Conservation (phyloP, 192 early-diverging fungal species). For the Backusella westeae region DNA sequence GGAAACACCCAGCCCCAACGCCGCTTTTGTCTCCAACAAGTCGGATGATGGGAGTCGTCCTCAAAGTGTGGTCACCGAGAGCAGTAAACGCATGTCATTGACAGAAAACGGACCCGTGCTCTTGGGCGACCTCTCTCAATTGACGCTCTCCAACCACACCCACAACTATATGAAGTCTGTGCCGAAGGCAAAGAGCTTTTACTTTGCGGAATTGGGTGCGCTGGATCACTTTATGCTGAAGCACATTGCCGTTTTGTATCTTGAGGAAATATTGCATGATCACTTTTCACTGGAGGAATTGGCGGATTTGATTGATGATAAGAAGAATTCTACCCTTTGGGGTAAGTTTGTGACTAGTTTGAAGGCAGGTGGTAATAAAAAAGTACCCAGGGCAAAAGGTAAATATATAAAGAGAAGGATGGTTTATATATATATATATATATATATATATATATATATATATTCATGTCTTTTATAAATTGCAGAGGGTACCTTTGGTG, state of each 20-base stretch:
- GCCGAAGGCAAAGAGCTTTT: conserved; percentile 15
- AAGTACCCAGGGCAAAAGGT: conserved; percentile 51
- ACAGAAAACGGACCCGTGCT: neutral
- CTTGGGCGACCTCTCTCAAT: neutral
- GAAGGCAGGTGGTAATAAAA: conserved; percentile 53
- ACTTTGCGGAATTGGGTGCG: conserved; percentile 70
- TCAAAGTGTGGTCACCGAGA: neutral
- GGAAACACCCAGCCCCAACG: conserved; percentile 41
- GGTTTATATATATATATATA: neutral
- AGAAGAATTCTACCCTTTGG: conserved; percentile 78
- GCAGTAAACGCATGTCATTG: neutral
- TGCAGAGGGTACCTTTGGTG: conserved; percentile 85
- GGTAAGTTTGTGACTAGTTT: conserved; percentile 64
- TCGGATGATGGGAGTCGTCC: neutral
- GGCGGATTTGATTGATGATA: conserved; percentile 75
- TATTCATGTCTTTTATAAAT: neutral
- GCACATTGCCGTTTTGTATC: conserved; percentile 75
- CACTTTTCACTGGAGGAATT: conserved; percentile 77
- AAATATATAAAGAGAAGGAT: conserved; percentile 10
- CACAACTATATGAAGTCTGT: conserved; percentile 15
- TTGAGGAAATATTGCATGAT: conserved; percentile 73
- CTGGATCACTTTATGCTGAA: conserved; percentile 81
- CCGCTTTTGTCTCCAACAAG: conserved; percentile 18
- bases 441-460: neutral
- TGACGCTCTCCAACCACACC: neutral